Conservation (phyloP, 2,329 filamentous ascomycete genomes). For the Alternaria sp. region DNA sequence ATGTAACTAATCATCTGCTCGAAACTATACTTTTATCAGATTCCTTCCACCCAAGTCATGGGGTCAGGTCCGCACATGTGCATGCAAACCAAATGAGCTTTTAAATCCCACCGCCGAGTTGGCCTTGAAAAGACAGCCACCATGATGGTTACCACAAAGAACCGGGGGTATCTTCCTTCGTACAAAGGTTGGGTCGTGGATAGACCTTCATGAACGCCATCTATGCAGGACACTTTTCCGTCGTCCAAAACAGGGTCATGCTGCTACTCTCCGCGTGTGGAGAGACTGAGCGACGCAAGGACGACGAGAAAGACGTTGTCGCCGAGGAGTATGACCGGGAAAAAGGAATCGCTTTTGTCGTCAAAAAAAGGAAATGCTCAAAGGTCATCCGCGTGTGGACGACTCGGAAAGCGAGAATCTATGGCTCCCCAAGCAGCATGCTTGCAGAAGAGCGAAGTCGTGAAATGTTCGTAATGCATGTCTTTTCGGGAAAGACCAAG, state of each 20-base stretch:
- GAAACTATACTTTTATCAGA: constrained; percentile 50
- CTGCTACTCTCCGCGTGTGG: constrained; percentile 35
- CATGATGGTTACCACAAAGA: constrained; percentile 41
- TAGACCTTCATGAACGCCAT: constrained; percentile 51
- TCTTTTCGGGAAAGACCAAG: constrained; percentile 42
- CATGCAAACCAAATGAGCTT: constrained; percentile 38
- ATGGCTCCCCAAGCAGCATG: constrained; percentile 54
- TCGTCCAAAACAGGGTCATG: constrained; percentile 42
- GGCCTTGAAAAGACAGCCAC: constrained; percentile 31
- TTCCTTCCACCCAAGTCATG: constrained; percentile 50
- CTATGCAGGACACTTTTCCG: constrained; percentile 50
- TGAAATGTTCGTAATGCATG: constrained; percentile 54
- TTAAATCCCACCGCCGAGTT: constrained; percentile 39
- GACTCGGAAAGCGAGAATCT: constrained; percentile 53
- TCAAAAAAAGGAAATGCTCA: constrained; percentile 39
- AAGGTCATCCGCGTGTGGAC: constrained; percentile 48
- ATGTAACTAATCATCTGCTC: constrained; percentile 46
- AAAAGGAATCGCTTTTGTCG: constrained; percentile 53
- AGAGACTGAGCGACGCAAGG: constrained; percentile 41
- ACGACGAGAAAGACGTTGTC: constrained; percentile 42
- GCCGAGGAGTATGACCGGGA: constrained; percentile 45
- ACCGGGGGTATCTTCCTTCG: constrained; percentile 49
- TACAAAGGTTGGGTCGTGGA: constrained; percentile 36
- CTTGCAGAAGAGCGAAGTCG: constrained; percentile 49
- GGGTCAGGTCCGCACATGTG: constrained; percentile 30